These are phyloP conservation scores for Pleurotus giganteus DNA, from an alignment of 768 basidiomycete species.

Conservation along the genomic window DNA sequence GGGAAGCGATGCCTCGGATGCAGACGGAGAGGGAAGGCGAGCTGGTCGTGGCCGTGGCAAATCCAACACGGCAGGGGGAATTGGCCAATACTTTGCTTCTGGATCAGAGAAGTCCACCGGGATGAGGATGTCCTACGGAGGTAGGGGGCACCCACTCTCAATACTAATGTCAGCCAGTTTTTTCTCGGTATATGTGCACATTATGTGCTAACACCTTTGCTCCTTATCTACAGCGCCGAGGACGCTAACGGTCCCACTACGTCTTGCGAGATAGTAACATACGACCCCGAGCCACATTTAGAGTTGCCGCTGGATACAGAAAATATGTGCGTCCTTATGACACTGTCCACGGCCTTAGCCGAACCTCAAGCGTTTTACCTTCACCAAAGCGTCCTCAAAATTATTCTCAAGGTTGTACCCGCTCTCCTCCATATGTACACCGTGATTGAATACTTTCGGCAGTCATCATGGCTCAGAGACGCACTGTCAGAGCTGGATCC, in stretches of 20 bases:
- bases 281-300: conserved; percentile 77
- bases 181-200: not conserved
- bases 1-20: conserved; percentile 40
- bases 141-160: conserved; percentile 74
- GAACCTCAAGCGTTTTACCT: not conserved
- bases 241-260: conserved; percentile 82
- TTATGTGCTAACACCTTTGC: conserved; percentile 3
- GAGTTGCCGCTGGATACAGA: conserved; percentile 78
- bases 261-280: conserved; percentile 83
- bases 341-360: not conserved
- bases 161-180: conserved; percentile 67
- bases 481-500: conserved; percentile 90
- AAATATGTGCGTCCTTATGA: conserved; percentile 43
- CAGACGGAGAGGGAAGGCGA: conserved; percentile 34
- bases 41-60: conserved; percentile 28
- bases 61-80: conserved; percentile 20
- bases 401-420: conserved; percentile 74
- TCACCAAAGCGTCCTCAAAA: conserved; percentile 59
- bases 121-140: conserved; percentile 82
- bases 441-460: conserved; percentile 1
- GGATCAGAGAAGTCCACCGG: conserved; percentile 67
- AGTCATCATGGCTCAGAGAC: conserved; percentile 92
- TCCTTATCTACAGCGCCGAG: conserved; percentile 51
- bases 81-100: conserved; percentile 61
- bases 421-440: not conserved